Conservation (phyloP, 805 yeast species). For the Debaryomyces prosopidis region DNA sequence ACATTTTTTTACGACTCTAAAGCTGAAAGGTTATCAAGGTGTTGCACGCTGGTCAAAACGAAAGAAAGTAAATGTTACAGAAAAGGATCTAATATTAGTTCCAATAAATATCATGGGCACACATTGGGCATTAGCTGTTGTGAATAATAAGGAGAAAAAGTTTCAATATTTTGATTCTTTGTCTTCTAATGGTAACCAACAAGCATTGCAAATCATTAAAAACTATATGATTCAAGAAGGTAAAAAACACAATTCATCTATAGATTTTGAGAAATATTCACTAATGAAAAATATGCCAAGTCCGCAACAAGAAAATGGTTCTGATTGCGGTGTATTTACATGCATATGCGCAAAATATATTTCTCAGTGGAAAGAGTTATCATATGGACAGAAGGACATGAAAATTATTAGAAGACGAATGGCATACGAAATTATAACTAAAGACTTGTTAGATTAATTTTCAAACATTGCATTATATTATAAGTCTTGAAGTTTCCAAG, state of each 20-base stretch:
- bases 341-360: conserved; percentile 73
- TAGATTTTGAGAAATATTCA: conserved; percentile 20
- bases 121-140: conserved; percentile 90
- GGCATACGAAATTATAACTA: conserved; percentile 57
- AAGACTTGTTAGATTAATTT: conserved; percentile 24
- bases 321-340: conserved; percentile 92
- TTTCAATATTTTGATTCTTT: conserved; percentile 82
- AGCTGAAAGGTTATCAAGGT: conserved; percentile 67
- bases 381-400: conserved; percentile 72
- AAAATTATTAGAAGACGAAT: conserved; percentile 61
- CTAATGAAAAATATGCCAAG: conserved; percentile 34
- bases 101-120: conserved; percentile 84
- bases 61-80: conserved; percentile 47
- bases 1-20: conserved; percentile 77
- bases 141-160: conserved; percentile 59
- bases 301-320: conserved; percentile 89
- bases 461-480: too few relatives aligned
- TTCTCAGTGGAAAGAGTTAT: conserved; percentile 49
- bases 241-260: conserved; percentile 39
- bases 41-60: conserved; percentile 30
- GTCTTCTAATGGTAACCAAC: conserved; percentile 42
- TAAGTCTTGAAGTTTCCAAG: too few relatives aligned
- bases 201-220: conserved; percentile 47
- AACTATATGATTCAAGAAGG: conserved; percentile 72
- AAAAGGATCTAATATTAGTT: conserved; percentile 65